Base-by-base conservation (phyloP, 257 asterid species). In the Nyctanthes arbortristis region DNA sequence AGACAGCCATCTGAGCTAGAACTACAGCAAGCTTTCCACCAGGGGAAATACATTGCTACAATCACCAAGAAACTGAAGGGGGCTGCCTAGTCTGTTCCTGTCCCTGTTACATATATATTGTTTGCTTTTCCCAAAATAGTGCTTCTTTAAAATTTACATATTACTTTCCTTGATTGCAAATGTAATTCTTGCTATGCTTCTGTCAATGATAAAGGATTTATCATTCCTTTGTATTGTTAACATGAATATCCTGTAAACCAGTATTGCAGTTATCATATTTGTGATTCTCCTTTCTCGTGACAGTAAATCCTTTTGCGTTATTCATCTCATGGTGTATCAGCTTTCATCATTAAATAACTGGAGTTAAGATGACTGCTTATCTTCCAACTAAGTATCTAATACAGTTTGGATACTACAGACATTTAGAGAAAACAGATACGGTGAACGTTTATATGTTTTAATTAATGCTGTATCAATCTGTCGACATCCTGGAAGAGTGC, bases 1-100 rank as follows among this genome's bases (percentile, higher is more conserved):
- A 76, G 84, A 62, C 77, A 69, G 65, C 84, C 81, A 7, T 22
- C 81, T n/a, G 79, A 76, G 69, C 79, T 76, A 28, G 81, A 80
- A 61, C 32, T 80, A 61, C 77, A 73, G 68, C 79, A 69, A 43
- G 84, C 84, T 65, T 69, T 73, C 66, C 84, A 79, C 71, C 84
- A 79, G 67, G 84, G 84, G 63, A 75, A 72, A 60, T 55, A 57
- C 30, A 65, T 75, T 32, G 80, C 84, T 32, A 43, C 68, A 54
- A 66, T 79, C 12, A 33, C 81, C 65, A 80, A 80, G 84, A 76
- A 80, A 66, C 73, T 80, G 18, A 76, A 76, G 74, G 81, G 77
- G 28, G 72, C 75, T 27, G 72, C 77, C 61, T 79, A 63, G 67
- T 71, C 52, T 22, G n/a, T 22, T 3, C n/a, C n/a, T n/a, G n/a